Evolutionary conservation across 2,329 filamentous ascomycete species (phyloP), one percentile per base, ranked within the genome.

Genomic region (Chaetomiaceae sp.): DNA sequence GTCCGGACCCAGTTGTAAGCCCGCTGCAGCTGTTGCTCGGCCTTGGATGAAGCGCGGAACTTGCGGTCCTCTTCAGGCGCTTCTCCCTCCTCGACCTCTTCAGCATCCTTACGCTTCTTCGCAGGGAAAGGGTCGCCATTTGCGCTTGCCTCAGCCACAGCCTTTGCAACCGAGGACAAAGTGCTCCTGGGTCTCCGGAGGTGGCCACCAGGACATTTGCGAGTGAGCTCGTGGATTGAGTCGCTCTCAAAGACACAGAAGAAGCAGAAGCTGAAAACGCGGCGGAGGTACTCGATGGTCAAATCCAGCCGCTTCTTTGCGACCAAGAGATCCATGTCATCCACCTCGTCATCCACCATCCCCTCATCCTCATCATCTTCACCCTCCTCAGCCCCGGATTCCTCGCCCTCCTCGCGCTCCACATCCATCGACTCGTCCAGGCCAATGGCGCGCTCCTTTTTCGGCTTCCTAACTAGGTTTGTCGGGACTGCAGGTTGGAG

Each of bases 1-100:
- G 94, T 97, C 75, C 88, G 95, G 55, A 99, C 95, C 94, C 95
- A 99, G 66, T 97, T 99, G 74, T 90, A 97, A 0, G 94, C 94
- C 53, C 91, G 86, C 65, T 95, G 88, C 13, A 97, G 81, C 67
- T 97, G 94, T 67, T 95, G 90, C 64, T 96, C 90, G 4, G 85
- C 84, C 73, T 95, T 96, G 46, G 79, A 79, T 14, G 84, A 78
- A 54, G 81, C 84, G 51, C 82, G 80, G 57, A 86, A 84, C 64
- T 89, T 90, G 65, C 87, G 87, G 56, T 94, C 88, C 5, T 80
- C 67, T 33, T 81, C 78, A 6, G 86, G 83, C 1, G 84, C 82
- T 27, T 80, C 78, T 34, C 81, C 81, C 40, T 84, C 82, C 38
- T 82, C 83, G 11, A 80, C 77, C 16, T 87, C 85, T 25, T 83